Base-by-base conservation (phyloP, 2,329 filamentous ascomycete genomes). In the Basipetospora chlamydospora region DNA sequence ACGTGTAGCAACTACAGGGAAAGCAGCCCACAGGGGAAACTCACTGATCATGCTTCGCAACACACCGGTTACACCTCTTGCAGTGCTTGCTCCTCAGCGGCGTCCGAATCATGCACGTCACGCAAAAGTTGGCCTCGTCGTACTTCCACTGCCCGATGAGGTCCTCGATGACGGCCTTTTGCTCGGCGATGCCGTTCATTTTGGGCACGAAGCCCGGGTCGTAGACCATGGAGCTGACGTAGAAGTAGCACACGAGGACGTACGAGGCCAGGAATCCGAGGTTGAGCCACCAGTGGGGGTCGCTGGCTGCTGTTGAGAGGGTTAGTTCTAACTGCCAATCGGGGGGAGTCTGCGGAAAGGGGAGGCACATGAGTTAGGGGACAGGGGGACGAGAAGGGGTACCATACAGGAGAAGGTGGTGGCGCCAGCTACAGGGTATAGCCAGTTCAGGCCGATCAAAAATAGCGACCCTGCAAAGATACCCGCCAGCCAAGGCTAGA, bases 41-140 rank as follows among this genome's bases (percentile, higher is more conserved):
- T 68, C 60, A 92, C 85, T 98, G 90, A 53, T 98, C 90, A 59
- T 94, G 85, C 57, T 92, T 93, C 38, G 88, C 86, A 37, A 98
- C 83, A 54, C 90, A 98, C 44, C 88, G 80, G 49, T 81, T 76
- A 55, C 90, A 98, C 42, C 83, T 72, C 51, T 80, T 80, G 61
- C 90, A 98, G 59, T 98, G 90, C 64, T 96, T 98, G 61, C 87
- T 94, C 45, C 90, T 74, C 42, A 98, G 61, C 3, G 90, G 90
- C 46, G 82, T 88, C 37, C 88, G 74, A 47, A 93, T 83, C 87
- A 96, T 93, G 61, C 90, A 98, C 33, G 75, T 75, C 20, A 92
- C 78, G 56, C 90, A 98, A 51, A 96, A 98, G 54, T 94, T 88
- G 42, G 78, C 67, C 52, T 95, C 88, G 51, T 98, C 87, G 54